Base-by-base conservation (phyloP, 2,329 filamentous ascomycete genomes). In the Ceratocystis cacaofunesta region DNA sequence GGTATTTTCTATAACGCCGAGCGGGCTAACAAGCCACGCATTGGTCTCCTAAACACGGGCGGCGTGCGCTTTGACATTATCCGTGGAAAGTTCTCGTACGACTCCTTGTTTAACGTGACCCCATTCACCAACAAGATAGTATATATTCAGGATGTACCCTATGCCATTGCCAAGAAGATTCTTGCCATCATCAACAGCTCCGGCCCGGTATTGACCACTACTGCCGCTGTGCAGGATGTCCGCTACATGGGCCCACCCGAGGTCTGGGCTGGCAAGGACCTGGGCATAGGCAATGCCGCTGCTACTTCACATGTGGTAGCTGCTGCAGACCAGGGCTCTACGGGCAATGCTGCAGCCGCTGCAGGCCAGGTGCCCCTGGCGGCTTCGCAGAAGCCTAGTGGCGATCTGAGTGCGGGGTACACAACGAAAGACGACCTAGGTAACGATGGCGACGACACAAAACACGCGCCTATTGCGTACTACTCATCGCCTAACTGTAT, bases 11-110 rank as follows among this genome's bases (percentile, higher is more conserved):
- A 77, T 65, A 85, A 84, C 65, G 72, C 82, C 50, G 76, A 79
- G 41, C 80, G 86, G 3, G 78, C 80, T 28, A 79, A 85, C 65
- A 79, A 82, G 50, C 81, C 90, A 8, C 82, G 84, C 5, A 76
- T 97, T 10, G 85, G 87, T 36, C 83, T 97, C 62, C 80, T 89
- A 65, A 99, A 99, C 75, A 96, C 90, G 0, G 94, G 94, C 30
- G 89, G 89, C 2, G 85, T 99, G 69, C 88, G 94, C 57, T 99
- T 97, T 74, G 94, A 99, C 74, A 89, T 99, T 68, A 95, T 96
- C 79, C 85, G 92, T 73, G 94, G 94, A 0, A 79, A 86, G 0
- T 97, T 97, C 72, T 97, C 94, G 0, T 84, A 85, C 48, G 94
- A 99, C 73, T 87, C 86, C 3, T 90, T 88, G 0, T 97, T 85